Percentiles rank a stretch among this genome's conserved stretches.
phyloP scores from a whole-genome alignment of 2,329 filamentous ascomycete species.

The Aspergillus sp. region DNA sequence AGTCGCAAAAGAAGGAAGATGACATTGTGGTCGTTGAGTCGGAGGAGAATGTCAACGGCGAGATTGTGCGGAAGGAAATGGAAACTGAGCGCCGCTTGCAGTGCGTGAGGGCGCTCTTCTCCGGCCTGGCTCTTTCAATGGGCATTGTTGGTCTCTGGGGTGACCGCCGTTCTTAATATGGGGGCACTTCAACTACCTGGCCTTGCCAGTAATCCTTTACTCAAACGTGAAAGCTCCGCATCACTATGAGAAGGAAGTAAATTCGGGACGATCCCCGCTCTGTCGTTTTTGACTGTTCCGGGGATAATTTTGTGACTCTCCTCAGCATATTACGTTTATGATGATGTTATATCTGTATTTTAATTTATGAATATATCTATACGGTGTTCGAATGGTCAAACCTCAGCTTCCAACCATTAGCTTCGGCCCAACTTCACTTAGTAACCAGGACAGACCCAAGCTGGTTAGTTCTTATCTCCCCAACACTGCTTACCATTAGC shows the following conservation, averaged over 20 bases:
- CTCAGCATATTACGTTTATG: not conserved
- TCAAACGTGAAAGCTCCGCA: not conserved
- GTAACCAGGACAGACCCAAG: too few species aligned
- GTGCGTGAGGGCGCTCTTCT: constrained; percentile 37
- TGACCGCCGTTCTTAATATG: constrained; percentile 27
- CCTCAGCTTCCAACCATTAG: too few species aligned
- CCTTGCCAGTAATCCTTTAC: not conserved
- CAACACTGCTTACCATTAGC: not conserved
- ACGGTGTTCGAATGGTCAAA: not conserved
- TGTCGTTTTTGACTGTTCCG: not conserved
- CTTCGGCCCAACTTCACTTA: too few species aligned
- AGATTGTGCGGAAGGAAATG: constrained; percentile 47
- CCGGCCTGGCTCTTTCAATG: constrained; percentile 45
- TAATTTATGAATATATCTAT: not conserved
- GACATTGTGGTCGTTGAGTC: constrained; percentile 39
- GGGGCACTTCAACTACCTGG: not conserved
- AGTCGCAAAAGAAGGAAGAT: constrained; percentile 32
- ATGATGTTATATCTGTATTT: constrained; percentile 1
- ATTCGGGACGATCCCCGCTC: not conserved
- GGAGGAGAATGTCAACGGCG: constrained; percentile 46
- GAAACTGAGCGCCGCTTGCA: constrained; percentile 41
- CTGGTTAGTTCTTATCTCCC: not conserved
- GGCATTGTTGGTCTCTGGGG: constrained; percentile 51
- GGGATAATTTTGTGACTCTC: not conserved
- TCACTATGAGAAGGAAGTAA: not conserved